Base-by-base conservation (phyloP, 1,139 yeast species). In the Dujonia santamariae region DNA sequence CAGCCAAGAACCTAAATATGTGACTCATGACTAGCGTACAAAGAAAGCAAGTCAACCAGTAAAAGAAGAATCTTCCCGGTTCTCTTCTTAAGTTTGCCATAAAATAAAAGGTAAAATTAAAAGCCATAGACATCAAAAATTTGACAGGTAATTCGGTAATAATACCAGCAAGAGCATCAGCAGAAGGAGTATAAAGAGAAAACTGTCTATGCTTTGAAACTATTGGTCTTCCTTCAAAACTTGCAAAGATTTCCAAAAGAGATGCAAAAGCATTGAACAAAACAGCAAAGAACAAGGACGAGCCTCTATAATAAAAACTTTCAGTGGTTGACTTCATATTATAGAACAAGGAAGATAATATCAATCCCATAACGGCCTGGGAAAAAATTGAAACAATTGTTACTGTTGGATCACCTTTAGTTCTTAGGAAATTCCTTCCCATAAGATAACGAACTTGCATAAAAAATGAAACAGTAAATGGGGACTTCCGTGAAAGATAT, bases 111-210 rank as follows among this genome's bases (percentile, higher is more conserved):
- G 71, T 60, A 28, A 80, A 45, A 29, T 71, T 60, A 49, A 79
- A 69, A 19, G 60, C 47, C 26, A 71, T 42, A 32, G 76, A 59
- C 40, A 73, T 67, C 26, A 61, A 41, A 8, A 74, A 39, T 48
- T 79, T 79, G 18, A 70, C 59, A 4, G 86, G 85, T 32, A 78
- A 51, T 46, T 78, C 82, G 20, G 83, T 71, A 34, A 78, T 52
- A 44, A 78, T 64, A 36, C 72, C 69, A 38, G 80, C 81, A 31
- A 79, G 51, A 6, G 85, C 78, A 53, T 80, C 85, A 12, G 81
- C 81, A 25, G 84, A 73, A 22, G 81, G 77, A 42, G 78, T 79
- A 46, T 80, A 80, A 55, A 80, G 65, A 4, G 84, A 79, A 50
- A 73, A 79, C 19, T 74, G 67, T 45, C 74, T 75, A 46, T 80